Percentiles rank a stretch among this genome's conserved stretches.
These are phyloP conservation scores for Tillandsia leiboldiana DNA, from an alignment of 176 grass and related monocot species.

Conservation along the genomic window DNA sequence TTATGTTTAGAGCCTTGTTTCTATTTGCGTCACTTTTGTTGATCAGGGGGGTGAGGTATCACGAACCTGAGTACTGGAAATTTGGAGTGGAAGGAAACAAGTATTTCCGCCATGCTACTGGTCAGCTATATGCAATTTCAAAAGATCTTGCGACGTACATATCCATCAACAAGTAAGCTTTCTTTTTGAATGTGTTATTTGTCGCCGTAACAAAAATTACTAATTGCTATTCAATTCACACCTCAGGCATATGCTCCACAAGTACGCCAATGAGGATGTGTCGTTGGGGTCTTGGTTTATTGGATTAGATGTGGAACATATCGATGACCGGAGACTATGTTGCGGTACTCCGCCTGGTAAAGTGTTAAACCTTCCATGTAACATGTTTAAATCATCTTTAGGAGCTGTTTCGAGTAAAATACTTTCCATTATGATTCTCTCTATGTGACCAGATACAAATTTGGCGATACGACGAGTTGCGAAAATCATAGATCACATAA, in stretches of 20 bases:
- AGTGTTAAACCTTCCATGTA: background rate
- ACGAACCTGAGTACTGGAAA: constrained; percentile 68
- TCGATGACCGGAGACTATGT: constrained; percentile 56
- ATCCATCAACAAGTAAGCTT: constrained; percentile 58
- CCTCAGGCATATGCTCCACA: constrained; percentile 1
- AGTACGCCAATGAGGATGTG: constrained; percentile 63
- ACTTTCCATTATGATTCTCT: no score
- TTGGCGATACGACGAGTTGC: no score
- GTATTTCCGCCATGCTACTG: constrained; percentile 63
- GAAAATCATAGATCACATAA: no score
- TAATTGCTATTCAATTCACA: background rate
- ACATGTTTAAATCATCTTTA: background rate
- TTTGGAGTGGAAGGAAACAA: constrained; percentile 58
- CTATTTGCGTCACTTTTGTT: background rate
- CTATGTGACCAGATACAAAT: no score
- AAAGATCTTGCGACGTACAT: constrained; percentile 68
- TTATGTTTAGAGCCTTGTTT: background rate
- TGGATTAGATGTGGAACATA: constrained; percentile 46
- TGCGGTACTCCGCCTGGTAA: constrained; percentile 52
- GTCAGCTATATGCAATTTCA: constrained; percentile 62
- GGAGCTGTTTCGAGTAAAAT: background rate
- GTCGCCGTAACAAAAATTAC: background rate
- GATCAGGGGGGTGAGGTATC: constrained; percentile 56
- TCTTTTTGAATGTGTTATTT: background rate
- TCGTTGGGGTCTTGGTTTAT: constrained; percentile 67